Evolutionary conservation across 2,329 filamentous ascomycete species (phyloP).

Genomic region (Phoma sp.): DNA sequence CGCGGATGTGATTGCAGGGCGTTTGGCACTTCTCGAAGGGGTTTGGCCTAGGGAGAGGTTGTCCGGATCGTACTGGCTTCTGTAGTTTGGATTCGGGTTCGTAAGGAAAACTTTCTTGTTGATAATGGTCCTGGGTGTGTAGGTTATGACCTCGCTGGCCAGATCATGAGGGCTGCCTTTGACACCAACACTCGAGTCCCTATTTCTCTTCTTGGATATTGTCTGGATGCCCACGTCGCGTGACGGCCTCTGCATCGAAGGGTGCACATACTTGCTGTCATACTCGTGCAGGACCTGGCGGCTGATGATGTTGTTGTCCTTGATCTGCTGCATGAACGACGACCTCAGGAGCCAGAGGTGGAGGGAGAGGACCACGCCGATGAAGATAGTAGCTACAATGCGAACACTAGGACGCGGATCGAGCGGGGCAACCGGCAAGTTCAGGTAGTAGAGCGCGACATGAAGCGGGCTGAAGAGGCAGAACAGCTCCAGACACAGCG

Average conservation of each 20-base stretch:
- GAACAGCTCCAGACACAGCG: constrained; percentile 81
- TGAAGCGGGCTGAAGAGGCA: constrained; percentile 94
- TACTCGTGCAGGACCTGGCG: constrained; percentile 95
- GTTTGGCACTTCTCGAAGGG: constrained; percentile 26
- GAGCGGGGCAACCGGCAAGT: constrained; percentile 77
- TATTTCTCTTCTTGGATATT: constrained; percentile 48
- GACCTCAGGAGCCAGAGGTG: constrained; percentile 78
- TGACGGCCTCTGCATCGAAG: constrained; percentile 81
- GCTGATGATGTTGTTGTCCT: constrained; percentile 83
- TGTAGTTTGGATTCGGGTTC: constrained; percentile 83
- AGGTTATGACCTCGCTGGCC: constrained; percentile 64
- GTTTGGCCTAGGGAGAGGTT: constrained; percentile 38
- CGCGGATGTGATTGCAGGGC: constrained; percentile 32
- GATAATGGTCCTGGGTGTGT: constrained; percentile 66
- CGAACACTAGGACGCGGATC: constrained; percentile 86
- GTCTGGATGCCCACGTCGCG: constrained; percentile 82
- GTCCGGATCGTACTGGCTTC: constrained; percentile 75
- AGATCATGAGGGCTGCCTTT: constrained; percentile 53
- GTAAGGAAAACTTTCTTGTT: constrained; percentile 80
- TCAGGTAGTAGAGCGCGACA: constrained; percentile 87
- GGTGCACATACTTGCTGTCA: constrained; percentile 93
- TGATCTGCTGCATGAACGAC: constrained; percentile 82
- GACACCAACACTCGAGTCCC: constrained; percentile 48
- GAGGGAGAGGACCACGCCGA: constrained; percentile 76
- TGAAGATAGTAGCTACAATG: constrained; percentile 79